Evolutionary conservation across 805 yeast genomes (phyloP).

Genomic region (Zygoascus bituminiphila): DNA sequence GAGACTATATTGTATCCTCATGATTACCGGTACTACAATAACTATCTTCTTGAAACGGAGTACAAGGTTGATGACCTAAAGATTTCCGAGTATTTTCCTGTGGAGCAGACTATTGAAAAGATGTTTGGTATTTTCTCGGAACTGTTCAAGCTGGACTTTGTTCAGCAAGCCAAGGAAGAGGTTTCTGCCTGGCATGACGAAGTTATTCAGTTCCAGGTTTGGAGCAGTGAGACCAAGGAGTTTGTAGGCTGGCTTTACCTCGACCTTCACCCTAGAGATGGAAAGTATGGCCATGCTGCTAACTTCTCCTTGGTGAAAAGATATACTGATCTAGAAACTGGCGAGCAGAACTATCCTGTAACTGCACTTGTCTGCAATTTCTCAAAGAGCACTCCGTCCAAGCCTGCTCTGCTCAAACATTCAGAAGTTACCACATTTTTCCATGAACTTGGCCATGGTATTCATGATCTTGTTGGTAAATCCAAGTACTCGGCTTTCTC

Average conservation of each 20-base stretch:
- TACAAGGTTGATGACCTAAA: slow-evolving; percentile 64
- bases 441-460: slow-evolving; percentile 88
- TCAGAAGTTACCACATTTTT: slow-evolving; percentile 74
- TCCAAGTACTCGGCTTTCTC: slow-evolving; percentile 60
- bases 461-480: slow-evolving; percentile 65
- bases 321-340: slow-evolving; percentile 40
- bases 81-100: slow-evolving; percentile 72
- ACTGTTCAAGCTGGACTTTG: slow-evolving; percentile 61
- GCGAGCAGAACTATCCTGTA: slow-evolving; percentile 48
- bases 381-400: slow-evolving; percentile 59
- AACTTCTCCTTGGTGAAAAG: slow-evolving; percentile 64
- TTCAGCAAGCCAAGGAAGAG: slow-evolving; percentile 33
- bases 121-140: slow-evolving; percentile 68
- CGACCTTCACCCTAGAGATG: slow-evolving; percentile 78
- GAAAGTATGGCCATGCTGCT: slow-evolving; percentile 86
- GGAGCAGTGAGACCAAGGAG: slow-evolving; percentile 49
- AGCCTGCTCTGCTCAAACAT: slow-evolving; percentile 71
- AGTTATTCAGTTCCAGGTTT: slow-evolving; percentile 57
- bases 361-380: slow-evolving; percentile 81
- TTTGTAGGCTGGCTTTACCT: slow-evolving; percentile 75
- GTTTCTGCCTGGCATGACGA: slow-evolving; percentile 68
- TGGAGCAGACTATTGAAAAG: slow-evolving; percentile 53
- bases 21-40: slow-evolving; percentile 67
- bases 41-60: slow-evolving; percentile 54
- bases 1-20: slow-evolving; percentile 46